A percentile compares a stretch with the other conserved stretches of the same genome.
phyloP scores from a whole-genome alignment of 2,329 filamentous ascomycete species.

The Xylaria sp. region DNA sequence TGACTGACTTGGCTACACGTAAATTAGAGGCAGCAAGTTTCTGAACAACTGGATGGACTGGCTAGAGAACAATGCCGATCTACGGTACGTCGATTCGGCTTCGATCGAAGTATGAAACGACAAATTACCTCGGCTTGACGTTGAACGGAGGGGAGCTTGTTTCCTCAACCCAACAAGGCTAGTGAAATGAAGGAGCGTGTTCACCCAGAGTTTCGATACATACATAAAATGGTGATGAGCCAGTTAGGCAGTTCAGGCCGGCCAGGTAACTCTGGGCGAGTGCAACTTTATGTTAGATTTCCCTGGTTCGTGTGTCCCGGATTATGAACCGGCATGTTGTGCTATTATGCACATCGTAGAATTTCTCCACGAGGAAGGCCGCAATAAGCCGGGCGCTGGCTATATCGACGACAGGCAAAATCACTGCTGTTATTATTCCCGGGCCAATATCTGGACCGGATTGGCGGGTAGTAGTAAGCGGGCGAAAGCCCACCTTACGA shows the following conservation, averaged over 20 bases:
- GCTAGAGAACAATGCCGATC: constrained; percentile 85
- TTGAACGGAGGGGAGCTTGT: constrained; percentile 17
- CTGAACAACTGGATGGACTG: constrained; percentile 90
- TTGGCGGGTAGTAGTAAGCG: constrained; percentile 12
- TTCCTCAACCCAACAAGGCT: constrained; percentile 2
- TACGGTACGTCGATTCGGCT: constrained; percentile 77
- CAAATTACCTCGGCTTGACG: background rate
- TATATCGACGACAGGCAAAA: background rate
- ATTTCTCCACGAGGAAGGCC: constrained; percentile 1
- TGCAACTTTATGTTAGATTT: constrained; percentile 17
- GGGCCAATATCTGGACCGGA: constrained; percentile 21
- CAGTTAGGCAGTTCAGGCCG: too few species aligned
- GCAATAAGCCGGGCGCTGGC: background rate
- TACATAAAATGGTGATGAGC: constrained; percentile 1
- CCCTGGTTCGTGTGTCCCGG: background rate
- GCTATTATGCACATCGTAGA: constrained; percentile 15
- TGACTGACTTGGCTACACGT: constrained; percentile 14
- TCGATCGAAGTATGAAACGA: constrained; percentile 31
- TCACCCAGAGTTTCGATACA: constrained; percentile 18
- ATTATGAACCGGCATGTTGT: constrained; percentile 3
- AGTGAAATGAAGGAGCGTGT: constrained; percentile 14
- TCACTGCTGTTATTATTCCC: background rate
- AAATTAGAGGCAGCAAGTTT: constrained; percentile 75
- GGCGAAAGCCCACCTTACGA: background rate
- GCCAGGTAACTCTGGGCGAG: constrained; percentile 6